Conservation (phyloP, 2,329 filamentous ascomycete species). For the Stagonosporopsis tanaceti region DNA sequence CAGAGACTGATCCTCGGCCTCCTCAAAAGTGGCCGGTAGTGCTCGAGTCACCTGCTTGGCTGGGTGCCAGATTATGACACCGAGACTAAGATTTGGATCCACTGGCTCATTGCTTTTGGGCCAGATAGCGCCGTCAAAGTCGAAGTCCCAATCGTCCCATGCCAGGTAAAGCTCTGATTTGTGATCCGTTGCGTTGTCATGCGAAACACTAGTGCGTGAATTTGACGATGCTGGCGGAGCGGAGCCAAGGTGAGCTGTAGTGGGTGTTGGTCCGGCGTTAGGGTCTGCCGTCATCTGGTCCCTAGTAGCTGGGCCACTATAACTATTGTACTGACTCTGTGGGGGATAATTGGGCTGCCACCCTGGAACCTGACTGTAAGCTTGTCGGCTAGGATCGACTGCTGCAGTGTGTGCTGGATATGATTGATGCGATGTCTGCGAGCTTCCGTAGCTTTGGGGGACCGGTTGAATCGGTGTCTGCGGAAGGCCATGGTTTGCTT, state of each 20-base stretch:
- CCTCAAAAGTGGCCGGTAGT: conserved; percentile 53
- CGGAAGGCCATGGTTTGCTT: conserved; percentile 31
- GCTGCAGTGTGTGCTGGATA: conserved; percentile 31
- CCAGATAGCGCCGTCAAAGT: conserved; percentile 56
- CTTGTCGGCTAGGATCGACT: conserved; percentile 33
- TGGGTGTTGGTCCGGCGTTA: conserved; percentile 41
- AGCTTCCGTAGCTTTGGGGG: conserved; percentile 32
- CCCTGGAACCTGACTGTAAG: conserved; percentile 33
- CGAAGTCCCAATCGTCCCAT: conserved; percentile 53
- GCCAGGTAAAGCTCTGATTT: conserved; percentile 46
- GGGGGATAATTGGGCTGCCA: conserved; percentile 34
- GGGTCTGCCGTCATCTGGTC: conserved; percentile 28
- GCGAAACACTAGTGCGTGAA: conserved; percentile 27
- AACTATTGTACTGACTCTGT: conserved; percentile 26
- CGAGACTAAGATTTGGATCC: conserved; percentile 54
- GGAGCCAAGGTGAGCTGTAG: conserved; percentile 31
- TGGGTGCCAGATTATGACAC: conserved; percentile 56
- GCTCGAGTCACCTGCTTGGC: conserved; percentile 54
- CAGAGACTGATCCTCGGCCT: conserved; percentile 55
- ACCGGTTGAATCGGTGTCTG: conserved; percentile 33
- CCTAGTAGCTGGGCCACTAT: conserved; percentile 20
- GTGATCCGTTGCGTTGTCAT: conserved; percentile 27
- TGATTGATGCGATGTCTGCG: conserved; percentile 27
- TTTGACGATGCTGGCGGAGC: conserved; percentile 20
- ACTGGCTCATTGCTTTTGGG: conserved; percentile 56